These are phyloP conservation scores for Acephala macrosclerotiorum DNA, from an alignment of 2,329 filamentous ascomycete genomes.

Conservation along the genomic window DNA sequence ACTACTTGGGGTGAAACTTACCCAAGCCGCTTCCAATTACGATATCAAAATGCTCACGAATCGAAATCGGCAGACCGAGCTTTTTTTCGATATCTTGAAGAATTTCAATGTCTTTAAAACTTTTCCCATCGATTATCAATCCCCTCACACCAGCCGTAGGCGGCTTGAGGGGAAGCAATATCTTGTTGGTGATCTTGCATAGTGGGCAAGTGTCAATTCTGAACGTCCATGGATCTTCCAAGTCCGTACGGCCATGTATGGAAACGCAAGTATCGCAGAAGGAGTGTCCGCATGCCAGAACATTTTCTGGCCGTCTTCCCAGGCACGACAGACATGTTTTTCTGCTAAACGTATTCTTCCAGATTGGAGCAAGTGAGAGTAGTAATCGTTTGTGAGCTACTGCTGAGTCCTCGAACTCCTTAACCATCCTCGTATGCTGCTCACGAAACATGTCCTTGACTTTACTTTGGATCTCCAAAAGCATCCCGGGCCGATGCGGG, in stretches of 20 bases:
- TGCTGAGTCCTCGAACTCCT: not conserved
- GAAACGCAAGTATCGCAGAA: constrained; percentile 1
- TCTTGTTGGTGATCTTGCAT: not conserved
- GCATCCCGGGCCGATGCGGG: not conserved
- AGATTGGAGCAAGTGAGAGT: constrained; percentile 1
- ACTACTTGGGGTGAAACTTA: not conserved
- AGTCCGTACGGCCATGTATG: not conserved
- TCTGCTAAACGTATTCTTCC: constrained; percentile 3
- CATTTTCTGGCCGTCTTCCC: constrained; percentile 4
- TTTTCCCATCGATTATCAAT: not conserved
- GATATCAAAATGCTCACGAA: not conserved
- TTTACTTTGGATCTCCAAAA: not conserved
- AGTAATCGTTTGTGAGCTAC: not conserved
- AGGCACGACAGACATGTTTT: constrained; percentile 8
- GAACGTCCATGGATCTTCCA: not conserved
- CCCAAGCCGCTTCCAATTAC: not conserved
- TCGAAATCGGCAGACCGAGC: not conserved
- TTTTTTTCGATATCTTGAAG: not conserved
- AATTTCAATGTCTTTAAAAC: not conserved
- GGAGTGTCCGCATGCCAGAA: constrained; percentile 10
- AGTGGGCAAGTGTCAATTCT: not conserved
- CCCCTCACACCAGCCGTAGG: not conserved
- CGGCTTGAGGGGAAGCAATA: not conserved
- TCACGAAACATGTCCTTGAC: constrained; percentile 5
- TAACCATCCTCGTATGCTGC: constrained; percentile 23